Conservation (phyloP, 495 filamentous ascomycete species). For the Aspergillus ostianus region DNA sequence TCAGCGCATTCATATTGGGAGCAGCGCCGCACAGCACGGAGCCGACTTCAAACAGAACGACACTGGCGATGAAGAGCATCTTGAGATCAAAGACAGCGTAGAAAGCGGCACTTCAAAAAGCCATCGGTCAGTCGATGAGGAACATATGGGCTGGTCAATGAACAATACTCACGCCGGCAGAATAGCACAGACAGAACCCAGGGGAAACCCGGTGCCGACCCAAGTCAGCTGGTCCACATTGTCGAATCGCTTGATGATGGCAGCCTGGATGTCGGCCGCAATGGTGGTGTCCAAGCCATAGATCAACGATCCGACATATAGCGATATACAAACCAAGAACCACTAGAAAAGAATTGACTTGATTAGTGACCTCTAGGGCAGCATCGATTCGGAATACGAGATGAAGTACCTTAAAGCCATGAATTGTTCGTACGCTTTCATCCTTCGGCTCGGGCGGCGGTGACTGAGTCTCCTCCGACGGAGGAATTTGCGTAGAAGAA, state of each 20-base stretch:
- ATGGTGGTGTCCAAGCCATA: conserved; percentile 44
- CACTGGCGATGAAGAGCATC: conserved; percentile 14
- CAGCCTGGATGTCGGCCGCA: conserved; percentile 36
- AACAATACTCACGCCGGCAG: neutral
- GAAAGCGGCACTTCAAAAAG: neutral
- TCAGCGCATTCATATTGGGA: conserved; percentile 44
- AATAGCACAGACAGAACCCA: conserved; percentile 20
- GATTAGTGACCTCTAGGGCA: neutral
- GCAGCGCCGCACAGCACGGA: conserved; percentile 55
- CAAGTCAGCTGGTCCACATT: conserved; percentile 23
- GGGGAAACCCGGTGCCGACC: conserved; percentile 24
- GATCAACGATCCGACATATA: conserved; percentile 25
- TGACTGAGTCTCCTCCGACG: neutral
- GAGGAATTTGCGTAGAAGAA: neutral
- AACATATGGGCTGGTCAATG: neutral
- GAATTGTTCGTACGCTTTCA: neutral
- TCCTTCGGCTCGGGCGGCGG: neutral
- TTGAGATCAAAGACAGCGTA: neutral
- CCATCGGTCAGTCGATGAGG: neutral
- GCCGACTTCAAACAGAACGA: conserved; percentile 43
- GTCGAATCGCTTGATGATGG: conserved; percentile 24
- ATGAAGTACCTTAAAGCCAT: neutral
- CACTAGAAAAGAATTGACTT: neutral
- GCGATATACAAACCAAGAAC: conserved; percentile 18
- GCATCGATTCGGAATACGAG: neutral